Evolutionary conservation across 2,329 filamentous ascomycete species (phyloP).

Genomic region (Amesomyces nigricolor): DNA sequence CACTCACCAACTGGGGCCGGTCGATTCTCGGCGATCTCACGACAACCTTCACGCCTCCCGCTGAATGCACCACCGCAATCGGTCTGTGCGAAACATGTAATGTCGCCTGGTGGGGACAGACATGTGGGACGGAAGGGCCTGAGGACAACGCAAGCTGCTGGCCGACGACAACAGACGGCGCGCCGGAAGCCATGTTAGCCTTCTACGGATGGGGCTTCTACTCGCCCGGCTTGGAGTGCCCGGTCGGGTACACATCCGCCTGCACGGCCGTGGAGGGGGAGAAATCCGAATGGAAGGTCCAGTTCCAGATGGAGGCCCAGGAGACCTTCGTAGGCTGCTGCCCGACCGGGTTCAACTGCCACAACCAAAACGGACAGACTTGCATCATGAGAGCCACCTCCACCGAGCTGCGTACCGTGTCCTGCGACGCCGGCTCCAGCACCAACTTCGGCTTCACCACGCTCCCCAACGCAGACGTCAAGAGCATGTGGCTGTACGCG

Average conservation of each 20-base stretch:
- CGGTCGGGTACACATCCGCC: slow-evolving; percentile 30
- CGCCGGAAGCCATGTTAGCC: slow-evolving; percentile 15
- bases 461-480: background rate
- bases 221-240: slow-evolving; percentile 33
- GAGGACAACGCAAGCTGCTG: slow-evolving; percentile 30
- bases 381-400: slow-evolving; percentile 5
- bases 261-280: slow-evolving; percentile 29
- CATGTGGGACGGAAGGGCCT: slow-evolving; percentile 18
- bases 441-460: slow-evolving; percentile 17
- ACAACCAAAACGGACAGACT: slow-evolving; percentile 20
- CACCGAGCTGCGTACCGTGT: slow-evolving; percentile 7
- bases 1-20: background rate
- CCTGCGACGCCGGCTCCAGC: slow-evolving; percentile 2
- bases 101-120: slow-evolving; percentile 27
- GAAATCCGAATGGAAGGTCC: slow-evolving; percentile 13
- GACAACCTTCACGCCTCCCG: slow-evolving; percentile 17
- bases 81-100: slow-evolving; percentile 23
- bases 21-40: slow-evolving; percentile 19
- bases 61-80: slow-evolving; percentile 19
- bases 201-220: slow-evolving; percentile 34
- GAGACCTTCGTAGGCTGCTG: slow-evolving; percentile 24
- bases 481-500: slow-evolving; percentile 13
- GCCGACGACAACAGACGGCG: slow-evolving; percentile 24
- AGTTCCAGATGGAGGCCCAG: slow-evolving; percentile 16
- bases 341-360: slow-evolving; percentile 18